phyloP scores from a whole-genome alignment of 1,139 yeast genomes.

The Kodamaea arcana region DNA sequence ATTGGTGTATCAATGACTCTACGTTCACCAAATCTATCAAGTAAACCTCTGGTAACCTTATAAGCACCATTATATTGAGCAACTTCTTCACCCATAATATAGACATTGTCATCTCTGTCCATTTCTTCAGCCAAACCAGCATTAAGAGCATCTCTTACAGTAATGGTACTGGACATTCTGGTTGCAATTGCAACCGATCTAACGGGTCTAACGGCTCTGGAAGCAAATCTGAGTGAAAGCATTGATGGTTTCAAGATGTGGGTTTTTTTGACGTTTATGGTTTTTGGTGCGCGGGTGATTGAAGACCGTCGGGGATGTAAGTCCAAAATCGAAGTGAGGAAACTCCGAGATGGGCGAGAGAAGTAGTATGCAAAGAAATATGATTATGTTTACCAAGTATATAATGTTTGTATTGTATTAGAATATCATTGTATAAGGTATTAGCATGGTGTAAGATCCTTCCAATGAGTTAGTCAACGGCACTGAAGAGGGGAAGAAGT shows the following conservation, averaged over 20 bases:
- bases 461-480: too few relatives aligned
- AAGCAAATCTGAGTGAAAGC: constrained; percentile 45
- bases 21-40: constrained; percentile 96
- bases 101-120: constrained; percentile 92
- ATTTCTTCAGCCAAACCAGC: constrained; percentile 95
- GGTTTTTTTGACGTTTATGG: constrained; percentile 19
- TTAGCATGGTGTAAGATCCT: too few relatives aligned
- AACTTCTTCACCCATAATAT: constrained; percentile 97
- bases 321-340: too few relatives aligned
- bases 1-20: constrained; percentile 97
- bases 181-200: background rate
- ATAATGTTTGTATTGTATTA: too few relatives aligned
- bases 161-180: constrained; percentile 53
- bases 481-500: too few relatives aligned
- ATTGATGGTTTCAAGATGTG: constrained; percentile 9
- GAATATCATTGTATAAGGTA: too few relatives aligned
- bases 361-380: too few relatives aligned
- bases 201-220: constrained; percentile 27
- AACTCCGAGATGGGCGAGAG: too few relatives aligned
- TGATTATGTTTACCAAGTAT: too few relatives aligned
- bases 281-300: constrained; percentile 11
- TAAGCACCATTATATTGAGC: constrained; percentile 99
- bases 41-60: constrained; percentile 90
- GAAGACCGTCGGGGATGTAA: constrained; percentile 13
- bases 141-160: constrained; percentile 96